Base-by-base conservation (phyloP, 768 basidiomycete species). In the Gymnopilus dilepis region DNA sequence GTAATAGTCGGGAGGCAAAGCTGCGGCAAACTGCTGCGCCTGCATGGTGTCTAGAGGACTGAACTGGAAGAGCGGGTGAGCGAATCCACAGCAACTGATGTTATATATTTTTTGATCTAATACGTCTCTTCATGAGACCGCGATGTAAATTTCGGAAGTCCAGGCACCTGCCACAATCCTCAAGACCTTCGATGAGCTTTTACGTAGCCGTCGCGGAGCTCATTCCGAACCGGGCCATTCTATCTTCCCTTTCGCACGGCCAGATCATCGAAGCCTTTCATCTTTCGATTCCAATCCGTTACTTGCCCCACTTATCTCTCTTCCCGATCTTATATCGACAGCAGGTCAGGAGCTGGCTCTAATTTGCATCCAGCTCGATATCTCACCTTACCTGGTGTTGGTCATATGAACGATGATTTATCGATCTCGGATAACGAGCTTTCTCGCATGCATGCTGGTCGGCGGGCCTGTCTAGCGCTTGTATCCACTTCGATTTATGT, bases 21-120 rank as follows among this genome's bases (percentile, higher is more conserved):
- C 68, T 66, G 68, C 58, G 65, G 53, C 63, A 67, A 73, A 74
- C 56, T 76, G 75, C 59, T 75, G 75, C 58, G 73, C 68, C 66
- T 81, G 77, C 79, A 79, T 79, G 65, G 69, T 65, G 28, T 28
- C 31, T 69, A 68, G 42, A 61, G 62, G 65, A 60, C 55, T 59
- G 72, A 63, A 70, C 62, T 65, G 68, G 65, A 72, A 72, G 74
- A 73, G 75, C 73, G 72, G 74, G 71, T 73, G 69, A 72, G 68
- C 56, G 70, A 69, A 67, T 68, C 67, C 66, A 64, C 48, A 67
- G 59, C 63, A 65, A 67, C 61, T 70, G 74, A 70, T 73, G 74
- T 79, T 82, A 80, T 82, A 82, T 82, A 80, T 80, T 79, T 73
- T 73, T 71, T 68, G 70, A 76, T 74, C 71, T 73, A 75, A 76